Evolutionary conservation across 441 rosid species (phyloP).

Genomic region (Corymbia citriodora): DNA sequence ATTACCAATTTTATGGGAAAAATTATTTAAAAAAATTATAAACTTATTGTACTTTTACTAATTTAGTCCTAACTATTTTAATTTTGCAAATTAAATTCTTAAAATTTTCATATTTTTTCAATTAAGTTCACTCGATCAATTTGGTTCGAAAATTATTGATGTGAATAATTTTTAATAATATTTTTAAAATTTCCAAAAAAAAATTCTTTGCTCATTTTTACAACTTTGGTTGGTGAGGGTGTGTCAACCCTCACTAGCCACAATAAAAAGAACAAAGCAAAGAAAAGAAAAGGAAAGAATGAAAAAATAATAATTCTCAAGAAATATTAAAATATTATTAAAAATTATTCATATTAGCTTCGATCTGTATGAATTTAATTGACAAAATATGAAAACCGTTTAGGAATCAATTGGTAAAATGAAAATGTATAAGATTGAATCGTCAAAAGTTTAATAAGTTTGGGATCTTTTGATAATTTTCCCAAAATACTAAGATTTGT

Average conservation of each 20-base stretch:
- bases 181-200: no score
- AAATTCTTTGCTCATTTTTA: rapidly evolving
- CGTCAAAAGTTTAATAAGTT: no score
- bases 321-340: no score
- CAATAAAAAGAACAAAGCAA: no score
- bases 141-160: rapidly evolving
- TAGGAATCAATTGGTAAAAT: background rate
- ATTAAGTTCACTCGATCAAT: rapidly evolving
- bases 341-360: rapidly evolving
- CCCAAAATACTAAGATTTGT: background rate
- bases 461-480: no score
- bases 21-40: no score
- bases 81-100: rapidly evolving
- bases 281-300: background rate
- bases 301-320: no score
- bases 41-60: no score
- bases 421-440: no score
- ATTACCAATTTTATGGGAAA: no score
- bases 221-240: rapidly evolving
- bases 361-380: rapidly evolving
- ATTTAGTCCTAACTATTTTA: rapidly evolving
- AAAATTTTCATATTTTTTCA: rapidly evolving
- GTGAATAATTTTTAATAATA: no score
- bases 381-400: no score
- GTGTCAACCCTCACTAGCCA: rapidly evolving